Conservation (phyloP, 495 filamentous ascomycete species). For the Evernia prunastri region DNA sequence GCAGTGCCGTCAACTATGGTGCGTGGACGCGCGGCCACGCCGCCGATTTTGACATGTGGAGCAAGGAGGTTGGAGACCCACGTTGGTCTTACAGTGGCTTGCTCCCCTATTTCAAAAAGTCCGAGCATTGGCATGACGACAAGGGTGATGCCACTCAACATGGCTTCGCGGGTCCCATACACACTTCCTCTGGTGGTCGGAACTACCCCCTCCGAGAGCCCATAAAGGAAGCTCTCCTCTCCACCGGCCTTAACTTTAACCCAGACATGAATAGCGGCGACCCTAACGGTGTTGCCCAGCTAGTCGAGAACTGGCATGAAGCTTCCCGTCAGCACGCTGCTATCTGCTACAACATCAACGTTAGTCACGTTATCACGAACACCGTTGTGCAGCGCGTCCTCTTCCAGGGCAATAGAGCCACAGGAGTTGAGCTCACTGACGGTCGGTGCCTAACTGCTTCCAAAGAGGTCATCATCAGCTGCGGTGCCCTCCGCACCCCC, state of each 20-base stretch:
- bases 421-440: constrained; percentile 27
- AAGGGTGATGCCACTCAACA: constrained; percentile 19
- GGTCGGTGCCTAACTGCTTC: constrained; percentile 30
- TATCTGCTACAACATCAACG: constrained; percentile 28
- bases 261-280: constrained; percentile 31
- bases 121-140: constrained; percentile 21
- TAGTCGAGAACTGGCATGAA: constrained; percentile 32
- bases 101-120: constrained; percentile 33
- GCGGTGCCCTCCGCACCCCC: constrained; percentile 43
- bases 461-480: constrained; percentile 42
- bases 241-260: constrained; percentile 26
- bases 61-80: constrained; percentile 26
- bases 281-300: constrained; percentile 30
- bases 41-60: constrained; percentile 37
- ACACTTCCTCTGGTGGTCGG: constrained; percentile 20
- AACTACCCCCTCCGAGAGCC: constrained; percentile 31
- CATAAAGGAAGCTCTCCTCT: constrained; percentile 22
- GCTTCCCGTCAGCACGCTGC: constrained; percentile 35
- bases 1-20: constrained; percentile 29
- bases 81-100: constrained; percentile 34
- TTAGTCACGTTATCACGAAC: constrained; percentile 12
- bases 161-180: constrained; percentile 29
- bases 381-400: constrained; percentile 7
- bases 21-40: constrained; percentile 34
- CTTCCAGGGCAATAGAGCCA: constrained; percentile 23